These are phyloP conservation scores for Fraxinus sp. DNA, from an alignment of 305 asterid genomes.

Conservation along the genomic window DNA sequence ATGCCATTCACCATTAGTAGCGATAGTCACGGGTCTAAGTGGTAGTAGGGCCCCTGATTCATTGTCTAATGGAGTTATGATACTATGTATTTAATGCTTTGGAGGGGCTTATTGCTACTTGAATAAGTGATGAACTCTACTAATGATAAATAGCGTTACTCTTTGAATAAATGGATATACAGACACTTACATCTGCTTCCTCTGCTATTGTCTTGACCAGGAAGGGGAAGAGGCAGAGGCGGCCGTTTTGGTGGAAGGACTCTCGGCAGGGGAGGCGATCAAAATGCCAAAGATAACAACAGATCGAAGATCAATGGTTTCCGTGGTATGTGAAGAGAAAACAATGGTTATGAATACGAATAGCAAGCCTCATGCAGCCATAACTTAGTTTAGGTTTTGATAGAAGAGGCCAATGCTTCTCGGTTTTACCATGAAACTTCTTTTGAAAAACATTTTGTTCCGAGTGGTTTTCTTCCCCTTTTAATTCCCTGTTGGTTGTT, in stretches of 20 bases:
- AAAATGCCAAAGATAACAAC: slow-evolving; percentile 24
- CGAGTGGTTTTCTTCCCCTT: neutral
- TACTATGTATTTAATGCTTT: neutral
- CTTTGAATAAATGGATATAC: neutral
- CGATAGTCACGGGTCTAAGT: neutral
- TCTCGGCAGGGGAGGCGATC: slow-evolving; percentile 46
- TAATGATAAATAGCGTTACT: neutral
- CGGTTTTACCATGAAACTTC: slow-evolving; percentile 5
- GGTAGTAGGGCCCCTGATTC: neutral
- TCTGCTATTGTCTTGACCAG: slow-evolving; percentile 34
- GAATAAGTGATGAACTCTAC: neutral
- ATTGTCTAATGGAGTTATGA: neutral
- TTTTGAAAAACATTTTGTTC: neutral
- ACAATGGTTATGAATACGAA: slow-evolving; percentile 21
- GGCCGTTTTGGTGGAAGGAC: slow-evolving; percentile 58
- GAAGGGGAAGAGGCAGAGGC: slow-evolving; percentile 64
- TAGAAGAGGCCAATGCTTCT: slow-evolving; percentile 34
- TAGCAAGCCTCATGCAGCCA: slow-evolving; percentile 8
- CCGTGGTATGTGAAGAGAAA: slow-evolving; percentile 34
- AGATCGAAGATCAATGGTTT: slow-evolving; percentile 37
- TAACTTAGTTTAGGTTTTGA: slow-evolving; percentile 17
- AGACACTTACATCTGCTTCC: slow-evolving; percentile 13
- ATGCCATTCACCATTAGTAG: neutral
- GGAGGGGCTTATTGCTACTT: neutral
- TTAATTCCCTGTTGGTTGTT: neutral